These are phyloP conservation scores for Alternaria infectoria DNA, from an alignment of 2,329 filamentous ascomycete genomes.

Conservation along the genomic window DNA sequence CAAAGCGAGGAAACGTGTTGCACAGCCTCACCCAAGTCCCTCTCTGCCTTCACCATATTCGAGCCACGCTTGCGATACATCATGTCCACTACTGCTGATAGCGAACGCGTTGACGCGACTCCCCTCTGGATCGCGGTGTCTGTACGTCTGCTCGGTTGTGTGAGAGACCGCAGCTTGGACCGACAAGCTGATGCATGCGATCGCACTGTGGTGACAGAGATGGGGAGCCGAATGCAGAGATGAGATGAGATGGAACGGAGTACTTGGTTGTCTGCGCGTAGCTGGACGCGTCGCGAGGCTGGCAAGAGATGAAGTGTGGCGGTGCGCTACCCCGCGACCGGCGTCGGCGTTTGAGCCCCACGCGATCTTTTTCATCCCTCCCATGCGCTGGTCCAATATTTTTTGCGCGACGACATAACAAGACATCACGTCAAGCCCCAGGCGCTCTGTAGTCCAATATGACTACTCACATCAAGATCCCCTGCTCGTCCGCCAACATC, in stretches of 20 bases:
- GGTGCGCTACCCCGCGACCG: conserved; percentile 11
- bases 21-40: background rate
- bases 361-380: conserved; percentile 12
- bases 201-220: background rate
- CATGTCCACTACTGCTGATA: background rate
- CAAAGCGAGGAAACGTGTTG: background rate
- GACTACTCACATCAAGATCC: conserved; percentile 72
- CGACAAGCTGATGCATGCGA: background rate
- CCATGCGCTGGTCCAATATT: conserved; percentile 10
- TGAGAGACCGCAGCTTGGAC: background rate
- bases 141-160: background rate
- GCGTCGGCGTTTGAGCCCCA: conserved; percentile 19
- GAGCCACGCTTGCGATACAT: background rate
- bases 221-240: background rate
- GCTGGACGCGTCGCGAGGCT: background rate
- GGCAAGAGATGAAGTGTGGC: conserved; percentile 2
- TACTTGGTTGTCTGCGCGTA: background rate
- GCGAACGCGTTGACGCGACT: background rate
- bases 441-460: conserved; percentile 25
- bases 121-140: background rate
- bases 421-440: conserved; percentile 12
- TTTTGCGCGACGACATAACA: conserved; percentile 9
- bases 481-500: conserved; percentile 97
- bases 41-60: background rate
- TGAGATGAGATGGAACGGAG: background rate